Conservation (phyloP, 441 rosid species). For the Populus tomentosa region DNA sequence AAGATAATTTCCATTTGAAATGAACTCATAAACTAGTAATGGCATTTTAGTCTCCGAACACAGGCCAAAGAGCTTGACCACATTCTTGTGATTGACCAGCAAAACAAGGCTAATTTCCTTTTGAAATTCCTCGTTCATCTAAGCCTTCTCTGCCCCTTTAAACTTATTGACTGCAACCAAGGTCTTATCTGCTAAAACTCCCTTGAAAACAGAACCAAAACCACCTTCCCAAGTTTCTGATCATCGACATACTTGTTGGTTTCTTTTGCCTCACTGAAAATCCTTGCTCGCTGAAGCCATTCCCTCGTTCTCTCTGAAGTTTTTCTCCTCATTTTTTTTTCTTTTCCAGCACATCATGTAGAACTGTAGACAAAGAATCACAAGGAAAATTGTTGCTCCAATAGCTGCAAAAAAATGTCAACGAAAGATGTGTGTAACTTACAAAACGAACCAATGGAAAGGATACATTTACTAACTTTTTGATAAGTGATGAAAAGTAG, state of each 20-base stretch:
- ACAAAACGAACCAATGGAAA: no score
- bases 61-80: no score
- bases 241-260: conserved; percentile 16
- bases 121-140: no score
- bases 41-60: no score
- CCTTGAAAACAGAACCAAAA: conserved; percentile 23
- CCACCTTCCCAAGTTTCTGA: conserved; percentile 23
- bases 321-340: no score
- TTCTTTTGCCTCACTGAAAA: conserved; percentile 2
- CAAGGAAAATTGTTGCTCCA: conserved; percentile 5
- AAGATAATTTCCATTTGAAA: conserved; percentile 21
- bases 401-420: neutral
- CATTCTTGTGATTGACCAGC: no score
- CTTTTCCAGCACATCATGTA: no score
- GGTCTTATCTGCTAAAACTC: conserved; percentile 9
- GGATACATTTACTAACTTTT: no score
- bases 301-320: no score
- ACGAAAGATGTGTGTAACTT: no score
- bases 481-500: no score
- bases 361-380: neutral
- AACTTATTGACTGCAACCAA: conserved; percentile 23
- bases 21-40: neutral
- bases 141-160: conserved; percentile 7
- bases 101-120: no score
- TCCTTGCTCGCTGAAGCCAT: neutral